Conservation (phyloP, 768 basidiomycete genomes). For the Coprinopsis cinerea region DNA sequence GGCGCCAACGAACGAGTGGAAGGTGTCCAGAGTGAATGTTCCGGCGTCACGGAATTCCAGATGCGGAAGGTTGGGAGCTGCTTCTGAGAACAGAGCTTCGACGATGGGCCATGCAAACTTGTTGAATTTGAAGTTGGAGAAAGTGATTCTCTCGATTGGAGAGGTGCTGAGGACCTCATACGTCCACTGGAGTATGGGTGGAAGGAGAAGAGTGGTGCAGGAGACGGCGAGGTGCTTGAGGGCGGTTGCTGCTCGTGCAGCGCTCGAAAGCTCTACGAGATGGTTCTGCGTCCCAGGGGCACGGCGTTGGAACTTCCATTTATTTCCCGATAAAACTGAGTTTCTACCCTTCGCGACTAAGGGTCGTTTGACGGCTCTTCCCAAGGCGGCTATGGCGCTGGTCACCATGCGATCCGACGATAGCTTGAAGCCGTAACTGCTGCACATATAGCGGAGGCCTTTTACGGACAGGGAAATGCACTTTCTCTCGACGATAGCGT, state of each 20-base stretch:
- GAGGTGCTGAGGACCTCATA: background rate
- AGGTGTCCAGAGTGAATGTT: background rate
- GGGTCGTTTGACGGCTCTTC: background rate
- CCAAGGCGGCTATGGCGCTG: background rate
- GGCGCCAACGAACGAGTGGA: background rate
- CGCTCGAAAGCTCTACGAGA: background rate
- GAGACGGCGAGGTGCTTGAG: background rate
- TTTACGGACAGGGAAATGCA: background rate
- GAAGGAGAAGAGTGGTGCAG: background rate
- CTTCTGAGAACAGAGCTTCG: background rate
- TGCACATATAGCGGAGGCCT: background rate
- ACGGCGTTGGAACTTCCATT: background rate
- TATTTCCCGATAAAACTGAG: background rate
- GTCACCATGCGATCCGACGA: background rate
- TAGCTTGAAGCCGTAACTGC: background rate
- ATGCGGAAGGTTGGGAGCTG: background rate
- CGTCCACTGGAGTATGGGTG: background rate
- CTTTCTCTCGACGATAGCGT: background rate
- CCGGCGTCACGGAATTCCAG: background rate
- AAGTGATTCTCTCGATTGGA: background rate
- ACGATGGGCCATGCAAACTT: background rate
- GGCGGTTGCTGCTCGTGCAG: background rate
- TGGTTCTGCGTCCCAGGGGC: background rate
- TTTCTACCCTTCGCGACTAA: background rate
- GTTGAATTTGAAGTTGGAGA: background rate